Evolutionary conservation across 345 rosid genomes (phyloP).

Genomic region (Mangifera indica): DNA sequence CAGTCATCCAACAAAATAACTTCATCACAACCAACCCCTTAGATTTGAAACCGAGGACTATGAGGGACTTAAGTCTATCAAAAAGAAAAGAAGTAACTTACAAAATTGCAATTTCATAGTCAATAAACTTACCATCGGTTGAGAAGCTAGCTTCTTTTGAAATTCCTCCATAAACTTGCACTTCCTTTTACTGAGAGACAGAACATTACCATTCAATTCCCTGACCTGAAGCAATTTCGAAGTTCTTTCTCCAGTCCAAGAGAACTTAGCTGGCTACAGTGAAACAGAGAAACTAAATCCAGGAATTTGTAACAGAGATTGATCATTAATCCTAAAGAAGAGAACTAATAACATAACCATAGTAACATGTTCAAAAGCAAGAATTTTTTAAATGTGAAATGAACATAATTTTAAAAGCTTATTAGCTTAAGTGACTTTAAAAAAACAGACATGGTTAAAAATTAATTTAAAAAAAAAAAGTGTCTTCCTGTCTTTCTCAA

Average conservation of each 20-base stretch:
- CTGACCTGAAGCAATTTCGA: slow-evolving; percentile 55
- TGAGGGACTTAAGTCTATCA: not conserved
- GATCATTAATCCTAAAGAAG: not conserved
- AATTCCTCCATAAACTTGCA: slow-evolving; percentile 64
- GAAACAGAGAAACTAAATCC: not conserved
- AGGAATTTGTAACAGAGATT: not conserved
- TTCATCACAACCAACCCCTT: not conserved
- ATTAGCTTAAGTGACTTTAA: not conserved
- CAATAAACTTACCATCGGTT: slow-evolving; percentile 50
- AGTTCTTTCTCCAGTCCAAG: slow-evolving; percentile 28
- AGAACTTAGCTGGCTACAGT: slow-evolving; percentile 25
- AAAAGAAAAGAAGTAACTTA: not conserved
- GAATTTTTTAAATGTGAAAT: not conserved
- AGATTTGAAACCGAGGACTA: not conserved
- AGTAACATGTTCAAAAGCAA: not conserved
- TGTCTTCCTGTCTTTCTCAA: not conserved
- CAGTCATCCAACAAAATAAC: no score
- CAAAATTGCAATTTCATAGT: not conserved
- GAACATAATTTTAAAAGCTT: no score
- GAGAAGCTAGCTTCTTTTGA: slow-evolving; percentile 57
- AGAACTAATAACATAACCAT: not conserved
- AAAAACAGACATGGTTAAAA: not conserved
- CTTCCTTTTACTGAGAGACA: slow-evolving; percentile 36
- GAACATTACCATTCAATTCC: slow-evolving; percentile 58
- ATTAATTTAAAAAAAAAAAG: not conserved